Evolutionary conservation across 2,329 filamentous ascomycete species (phyloP).

Genomic region (Calonectria honghensis): DNA sequence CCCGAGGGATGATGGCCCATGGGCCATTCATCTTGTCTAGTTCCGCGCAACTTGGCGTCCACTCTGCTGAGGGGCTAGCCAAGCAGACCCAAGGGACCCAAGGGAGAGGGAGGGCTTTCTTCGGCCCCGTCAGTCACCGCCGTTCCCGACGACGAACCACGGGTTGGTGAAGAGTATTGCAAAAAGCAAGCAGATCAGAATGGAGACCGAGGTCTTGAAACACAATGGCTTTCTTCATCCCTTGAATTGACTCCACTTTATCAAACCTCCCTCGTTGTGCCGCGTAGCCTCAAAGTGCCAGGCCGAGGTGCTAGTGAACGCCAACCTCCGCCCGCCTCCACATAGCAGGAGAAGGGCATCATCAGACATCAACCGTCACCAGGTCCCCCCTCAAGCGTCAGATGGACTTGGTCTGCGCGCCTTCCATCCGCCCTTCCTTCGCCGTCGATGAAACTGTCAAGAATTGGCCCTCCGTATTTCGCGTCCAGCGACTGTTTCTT

Average conservation of each 20-base stretch:
- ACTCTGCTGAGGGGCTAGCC: background rate
- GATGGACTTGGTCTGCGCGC: background rate
- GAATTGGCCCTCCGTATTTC: background rate
- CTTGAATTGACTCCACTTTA: slow-evolving; percentile 3
- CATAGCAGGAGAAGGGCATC: background rate
- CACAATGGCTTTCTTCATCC: background rate
- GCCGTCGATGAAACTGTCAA: background rate
- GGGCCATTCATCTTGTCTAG: slow-evolving; percentile 10
- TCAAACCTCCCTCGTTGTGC: background rate
- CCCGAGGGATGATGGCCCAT: background rate
- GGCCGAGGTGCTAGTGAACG: background rate
- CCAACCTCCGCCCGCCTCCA: slow-evolving; percentile 18
- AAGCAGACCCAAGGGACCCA: background rate
- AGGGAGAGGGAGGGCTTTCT: background rate
- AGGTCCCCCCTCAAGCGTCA: background rate
- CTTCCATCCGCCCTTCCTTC: background rate
- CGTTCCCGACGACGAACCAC: background rate
- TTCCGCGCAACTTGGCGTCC: slow-evolving; percentile 19
- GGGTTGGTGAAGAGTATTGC: background rate
- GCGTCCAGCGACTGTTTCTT: background rate
- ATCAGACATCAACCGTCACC: background rate
- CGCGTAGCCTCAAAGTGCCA: slow-evolving; percentile 7
- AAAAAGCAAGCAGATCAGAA: slow-evolving; percentile 14
- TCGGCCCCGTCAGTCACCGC: background rate
- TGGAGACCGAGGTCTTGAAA: background rate